A percentile compares a stretch with the other conserved stretches of the same genome.
Conservation (phyloP, 345 rosid species). For the Moricandia moricandioides region DNA sequence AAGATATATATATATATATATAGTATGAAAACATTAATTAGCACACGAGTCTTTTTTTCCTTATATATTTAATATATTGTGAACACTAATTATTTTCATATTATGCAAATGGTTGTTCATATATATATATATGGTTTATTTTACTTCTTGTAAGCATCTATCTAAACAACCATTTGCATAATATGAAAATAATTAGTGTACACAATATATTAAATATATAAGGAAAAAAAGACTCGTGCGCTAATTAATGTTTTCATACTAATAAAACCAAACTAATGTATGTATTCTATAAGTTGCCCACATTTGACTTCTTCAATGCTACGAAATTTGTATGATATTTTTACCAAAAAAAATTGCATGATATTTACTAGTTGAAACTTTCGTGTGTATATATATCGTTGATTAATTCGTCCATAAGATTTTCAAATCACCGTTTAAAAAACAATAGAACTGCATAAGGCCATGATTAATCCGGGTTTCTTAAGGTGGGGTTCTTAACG, state of each 20-base stretch:
- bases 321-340: neutral
- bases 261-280: neutral
- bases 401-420: neutral
- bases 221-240: neutral
- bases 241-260: neutral
- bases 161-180: neutral
- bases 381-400: neutral
- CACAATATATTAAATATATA: neutral
- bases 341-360: neutral
- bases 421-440: neutral
- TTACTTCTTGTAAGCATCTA: neutral
- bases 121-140: neutral
- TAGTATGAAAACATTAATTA: neutral
- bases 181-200: neutral
- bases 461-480: too few species aligned
- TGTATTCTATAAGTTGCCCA: neutral
- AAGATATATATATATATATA: neutral
- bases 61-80: neutral
- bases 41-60: neutral
- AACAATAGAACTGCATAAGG: neutral
- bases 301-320: neutral
- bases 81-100: neutral
- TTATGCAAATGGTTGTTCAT: neutral
- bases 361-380: neutral
- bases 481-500: too few species aligned